Percentiles rank a stretch among this genome's conserved stretches.
These are phyloP conservation scores for Pyrenochaeta sp. DNA, from an alignment of 2,329 filamentous ascomycete species.

Conservation along the genomic window DNA sequence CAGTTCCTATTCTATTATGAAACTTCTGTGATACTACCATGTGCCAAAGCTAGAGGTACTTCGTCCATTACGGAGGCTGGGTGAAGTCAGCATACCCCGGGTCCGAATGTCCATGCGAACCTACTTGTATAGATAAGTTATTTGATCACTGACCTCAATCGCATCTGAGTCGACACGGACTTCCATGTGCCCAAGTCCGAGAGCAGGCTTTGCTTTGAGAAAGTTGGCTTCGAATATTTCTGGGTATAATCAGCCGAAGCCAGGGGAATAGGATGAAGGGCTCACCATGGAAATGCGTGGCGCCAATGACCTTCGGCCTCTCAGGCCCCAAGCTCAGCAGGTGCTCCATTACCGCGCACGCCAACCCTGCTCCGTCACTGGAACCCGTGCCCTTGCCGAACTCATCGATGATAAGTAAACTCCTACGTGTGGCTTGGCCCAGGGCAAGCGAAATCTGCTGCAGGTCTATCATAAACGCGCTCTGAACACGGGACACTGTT, in stretches of 20 bases:
- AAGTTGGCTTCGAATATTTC: conserved; percentile 76
- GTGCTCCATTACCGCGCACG: conserved; percentile 68
- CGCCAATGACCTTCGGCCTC: conserved; percentile 67
- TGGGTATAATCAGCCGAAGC: conserved; percentile 55
- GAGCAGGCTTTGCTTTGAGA: conserved; percentile 58
- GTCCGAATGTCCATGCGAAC: conserved; percentile 17
- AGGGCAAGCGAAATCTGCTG: conserved; percentile 84
- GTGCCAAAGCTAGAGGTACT: conserved; percentile 86
- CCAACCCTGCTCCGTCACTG: conserved; percentile 70
- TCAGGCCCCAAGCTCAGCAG: conserved; percentile 59
- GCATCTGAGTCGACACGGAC: conserved; percentile 67
- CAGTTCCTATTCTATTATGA: background rate
- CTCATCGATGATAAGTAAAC: conserved; percentile 89
- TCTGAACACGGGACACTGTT: conserved; percentile 69
- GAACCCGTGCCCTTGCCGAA: conserved; percentile 78
- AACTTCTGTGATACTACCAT: conserved; percentile 50
- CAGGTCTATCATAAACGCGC: conserved; percentile 81
- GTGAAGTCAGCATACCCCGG: conserved; percentile 14
- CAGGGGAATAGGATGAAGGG: conserved; percentile 39
- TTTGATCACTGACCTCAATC: conserved; percentile 65
- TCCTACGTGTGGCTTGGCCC: conserved; percentile 76
- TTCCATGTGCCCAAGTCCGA: conserved; percentile 76
- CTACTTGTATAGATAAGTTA: conserved; percentile 77
- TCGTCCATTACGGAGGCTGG: conserved; percentile 66
- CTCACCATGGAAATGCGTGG: conserved; percentile 70